A percentile compares a stretch with the other conserved stretches of the same genome.
phyloP scores from a whole-genome alignment of 2,329 filamentous ascomycete species.

The Grosmannia penicillata region DNA sequence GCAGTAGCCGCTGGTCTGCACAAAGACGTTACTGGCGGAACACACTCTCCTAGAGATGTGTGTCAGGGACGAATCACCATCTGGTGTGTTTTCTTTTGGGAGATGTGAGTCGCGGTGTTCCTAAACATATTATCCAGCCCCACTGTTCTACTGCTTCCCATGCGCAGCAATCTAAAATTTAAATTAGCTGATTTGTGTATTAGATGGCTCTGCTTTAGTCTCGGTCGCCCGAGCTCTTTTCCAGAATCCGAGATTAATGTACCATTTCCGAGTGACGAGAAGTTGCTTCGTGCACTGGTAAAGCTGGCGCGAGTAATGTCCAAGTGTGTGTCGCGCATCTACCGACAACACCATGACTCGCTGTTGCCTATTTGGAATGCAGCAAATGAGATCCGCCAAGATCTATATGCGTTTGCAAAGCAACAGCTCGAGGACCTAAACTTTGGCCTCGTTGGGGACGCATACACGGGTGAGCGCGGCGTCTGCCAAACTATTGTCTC shows the following conservation, averaged over 20 bases:
- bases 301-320: conserved; percentile 8
- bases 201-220: conserved; percentile 9
- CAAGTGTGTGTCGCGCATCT: conserved; percentile 8
- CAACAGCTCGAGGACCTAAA: conserved; percentile 6
- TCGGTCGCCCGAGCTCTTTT: conserved; percentile 9
- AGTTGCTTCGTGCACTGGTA: conserved; percentile 7
- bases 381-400: conserved; percentile 9
- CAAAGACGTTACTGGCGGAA: conserved; percentile 7
- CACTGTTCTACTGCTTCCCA: no score
- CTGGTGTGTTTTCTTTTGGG: conserved; percentile 10
- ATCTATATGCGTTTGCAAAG: conserved; percentile 8
- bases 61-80: conserved; percentile 8
- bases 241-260: conserved; percentile 9
- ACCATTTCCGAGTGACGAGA: conserved; percentile 9
- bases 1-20: conserved; percentile 10
- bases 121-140: no score
- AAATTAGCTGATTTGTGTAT: neutral
- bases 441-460: conserved; percentile 6
- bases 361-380: conserved; percentile 10
- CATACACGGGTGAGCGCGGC: conserved; percentile 5
- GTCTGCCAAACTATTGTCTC: conserved; percentile 10
- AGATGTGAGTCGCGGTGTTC: conserved; percentile 3
- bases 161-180: no score
- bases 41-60: conserved; percentile 1
- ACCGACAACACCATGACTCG: conserved; percentile 9